These are phyloP conservation scores for Arthroderma uncinatum DNA, from an alignment of 2,329 filamentous ascomycete species.

Conservation along the genomic window DNA sequence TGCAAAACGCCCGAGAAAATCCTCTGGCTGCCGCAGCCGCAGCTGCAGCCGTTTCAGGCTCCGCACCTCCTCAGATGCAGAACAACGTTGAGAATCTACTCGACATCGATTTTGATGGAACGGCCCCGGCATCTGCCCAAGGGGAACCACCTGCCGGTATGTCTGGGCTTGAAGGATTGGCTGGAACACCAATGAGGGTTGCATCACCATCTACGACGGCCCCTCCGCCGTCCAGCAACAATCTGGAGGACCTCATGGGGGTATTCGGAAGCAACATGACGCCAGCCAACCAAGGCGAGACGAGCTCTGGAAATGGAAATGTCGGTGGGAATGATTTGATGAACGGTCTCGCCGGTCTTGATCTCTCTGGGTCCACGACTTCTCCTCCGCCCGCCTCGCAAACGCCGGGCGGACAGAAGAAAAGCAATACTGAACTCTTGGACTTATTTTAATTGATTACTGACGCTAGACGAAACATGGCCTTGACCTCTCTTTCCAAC, in stretches of 20 bases:
- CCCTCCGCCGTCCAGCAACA: conserved; percentile 38
- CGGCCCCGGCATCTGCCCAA: conserved; percentile 77
- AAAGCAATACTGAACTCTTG: conserved; percentile 46
- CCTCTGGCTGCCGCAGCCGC: conserved; percentile 79
- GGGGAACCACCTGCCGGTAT: conserved; percentile 50
- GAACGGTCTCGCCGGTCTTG: conserved; percentile 74
- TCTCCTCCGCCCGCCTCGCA: conserved; percentile 19
- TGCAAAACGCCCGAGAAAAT: conserved; percentile 83
- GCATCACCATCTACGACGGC: conserved; percentile 33
- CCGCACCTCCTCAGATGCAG: conserved; percentile 44
- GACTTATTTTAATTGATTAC: conserved; percentile 39
- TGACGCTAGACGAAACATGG: background rate
- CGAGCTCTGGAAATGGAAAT: conserved; percentile 23
- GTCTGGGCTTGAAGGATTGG: conserved; percentile 50
- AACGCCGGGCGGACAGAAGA: conserved; percentile 25
- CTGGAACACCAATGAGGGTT: conserved; percentile 45
- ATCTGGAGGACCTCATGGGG: conserved; percentile 72
- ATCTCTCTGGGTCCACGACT: conserved; percentile 48
- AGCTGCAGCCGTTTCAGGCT: conserved; percentile 49
- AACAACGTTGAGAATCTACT: conserved; percentile 87
- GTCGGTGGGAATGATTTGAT: conserved; percentile 47
- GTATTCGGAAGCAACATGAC: conserved; percentile 43
- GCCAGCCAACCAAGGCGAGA: conserved; percentile 16
- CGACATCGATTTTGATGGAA: conserved; percentile 92
- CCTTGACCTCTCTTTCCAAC: background rate